Evolutionary conservation across 192 early-diverging fungal genomes (phyloP).

Genomic region (Coemansia biformis): DNA sequence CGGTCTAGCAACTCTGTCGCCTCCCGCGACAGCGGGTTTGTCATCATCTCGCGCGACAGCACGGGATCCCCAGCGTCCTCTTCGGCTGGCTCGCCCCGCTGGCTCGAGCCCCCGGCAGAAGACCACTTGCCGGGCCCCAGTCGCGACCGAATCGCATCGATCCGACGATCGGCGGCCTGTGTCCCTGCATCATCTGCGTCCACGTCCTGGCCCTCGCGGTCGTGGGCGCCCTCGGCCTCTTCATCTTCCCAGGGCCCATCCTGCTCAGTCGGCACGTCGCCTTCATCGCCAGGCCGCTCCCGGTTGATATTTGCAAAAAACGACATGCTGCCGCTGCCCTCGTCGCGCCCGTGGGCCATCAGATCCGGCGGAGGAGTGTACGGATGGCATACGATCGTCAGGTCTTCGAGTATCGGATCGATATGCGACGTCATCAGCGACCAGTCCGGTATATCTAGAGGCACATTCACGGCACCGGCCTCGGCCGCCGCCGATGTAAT

Average conservation of each 20-base stretch:
- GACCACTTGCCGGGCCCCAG: constrained; percentile 13
- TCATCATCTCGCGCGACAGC: constrained; percentile 49
- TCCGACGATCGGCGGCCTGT: constrained; percentile 12
- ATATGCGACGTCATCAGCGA: constrained; percentile 39
- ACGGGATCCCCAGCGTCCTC: constrained; percentile 29
- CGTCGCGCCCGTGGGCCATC: constrained; percentile 4
- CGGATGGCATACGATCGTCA: constrained; percentile 48
- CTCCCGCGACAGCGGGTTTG: constrained; percentile 31
- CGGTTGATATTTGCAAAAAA: constrained; percentile 43
- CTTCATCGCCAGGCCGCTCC: constrained; percentile 13
- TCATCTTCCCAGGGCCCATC: not conserved
- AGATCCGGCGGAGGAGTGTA: constrained; percentile 47
- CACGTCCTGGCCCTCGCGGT: not conserved
- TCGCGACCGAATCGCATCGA: constrained; percentile 13
- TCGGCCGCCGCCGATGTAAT: constrained; percentile 11
- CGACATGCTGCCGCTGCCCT: constrained; percentile 24
- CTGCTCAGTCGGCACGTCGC: constrained; percentile 16
- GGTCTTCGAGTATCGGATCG: constrained; percentile 40
- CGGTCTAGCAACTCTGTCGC: constrained; percentile 34
- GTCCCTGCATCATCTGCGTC: constrained; percentile 7
- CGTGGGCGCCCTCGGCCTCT: not conserved
- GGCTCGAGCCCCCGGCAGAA: constrained; percentile 7
- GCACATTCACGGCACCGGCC: constrained; percentile 18
- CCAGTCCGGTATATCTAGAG: constrained; percentile 45
- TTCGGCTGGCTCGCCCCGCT: constrained; percentile 11